Conservation (phyloP, 805 yeast genomes). For the Nematodospora valgi region DNA sequence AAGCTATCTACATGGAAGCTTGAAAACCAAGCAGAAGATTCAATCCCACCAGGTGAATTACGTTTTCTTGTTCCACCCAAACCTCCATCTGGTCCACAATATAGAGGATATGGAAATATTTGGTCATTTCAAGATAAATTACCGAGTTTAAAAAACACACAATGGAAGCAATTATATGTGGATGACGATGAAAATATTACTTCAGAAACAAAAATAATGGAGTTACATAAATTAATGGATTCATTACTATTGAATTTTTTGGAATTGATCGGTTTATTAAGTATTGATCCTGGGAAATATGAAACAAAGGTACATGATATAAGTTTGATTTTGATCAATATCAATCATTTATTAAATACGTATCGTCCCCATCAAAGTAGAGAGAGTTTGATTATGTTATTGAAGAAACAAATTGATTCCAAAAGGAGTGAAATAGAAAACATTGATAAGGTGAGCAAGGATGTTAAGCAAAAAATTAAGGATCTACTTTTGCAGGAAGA, state of each 20-base stretch:
- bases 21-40: slow-evolving; percentile 5
- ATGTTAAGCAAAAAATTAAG: slow-evolving; percentile 35
- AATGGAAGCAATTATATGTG: slow-evolving; percentile 68
- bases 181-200: slow-evolving; percentile 32
- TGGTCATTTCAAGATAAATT: slow-evolving; percentile 83
- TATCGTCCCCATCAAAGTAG: slow-evolving; percentile 95
- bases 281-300: slow-evolving; percentile 65
- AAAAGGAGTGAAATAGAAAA: slow-evolving; percentile 52
- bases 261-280: slow-evolving; percentile 75
- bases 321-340: slow-evolving; percentile 75
- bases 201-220: slow-evolving; percentile 53
- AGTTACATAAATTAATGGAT: slow-evolving; percentile 74
- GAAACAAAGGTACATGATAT: slow-evolving; percentile 69
- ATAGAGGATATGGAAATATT: slow-evolving; percentile 83
- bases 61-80: slow-evolving; percentile 63
- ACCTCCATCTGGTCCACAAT: slow-evolving; percentile 59
- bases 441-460: slow-evolving; percentile 39
- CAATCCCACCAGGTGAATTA: slow-evolving; percentile 40
- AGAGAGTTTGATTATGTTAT: slow-evolving; percentile 75
- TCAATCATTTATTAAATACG: slow-evolving; percentile 87
- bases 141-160: slow-evolving; percentile 72
- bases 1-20: slow-evolving; percentile 31
- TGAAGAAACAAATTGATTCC: slow-evolving; percentile 66
- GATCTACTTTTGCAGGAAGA: slow-evolving; percentile 13
- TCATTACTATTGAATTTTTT: slow-evolving; percentile 77